Conservation (phyloP, 768 basidiomycete genomes). For the Floccularia luteovirens region DNA sequence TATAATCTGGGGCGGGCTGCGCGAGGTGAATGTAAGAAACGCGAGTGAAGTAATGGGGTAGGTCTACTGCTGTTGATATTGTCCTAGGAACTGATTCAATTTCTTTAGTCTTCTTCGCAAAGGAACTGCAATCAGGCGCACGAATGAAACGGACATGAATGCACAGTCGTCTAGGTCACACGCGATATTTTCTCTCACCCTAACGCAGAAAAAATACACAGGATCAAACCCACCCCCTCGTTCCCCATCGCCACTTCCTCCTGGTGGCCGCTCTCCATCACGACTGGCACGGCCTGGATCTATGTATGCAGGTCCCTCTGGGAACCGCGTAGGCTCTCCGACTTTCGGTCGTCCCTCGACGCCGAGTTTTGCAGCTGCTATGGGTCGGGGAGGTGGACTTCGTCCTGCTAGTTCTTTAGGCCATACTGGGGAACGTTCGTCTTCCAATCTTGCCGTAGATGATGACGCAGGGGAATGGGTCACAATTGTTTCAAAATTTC, state of each 20-base stretch:
- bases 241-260: conserved; percentile 72
- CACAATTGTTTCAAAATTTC: conserved; percentile 91
- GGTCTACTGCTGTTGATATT: conserved; percentile 24
- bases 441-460: conserved; percentile 26
- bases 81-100: background rate
- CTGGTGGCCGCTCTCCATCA: conserved; percentile 66
- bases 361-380: conserved; percentile 71
- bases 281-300: conserved; percentile 82
- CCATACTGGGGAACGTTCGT: conserved; percentile 44
- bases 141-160: conserved; percentile 98
- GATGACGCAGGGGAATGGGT: conserved; percentile 79
- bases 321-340: conserved; percentile 63
- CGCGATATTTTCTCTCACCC: conserved; percentile 95
- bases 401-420: conserved; percentile 82
- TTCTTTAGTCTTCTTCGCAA: conserved; percentile 68
- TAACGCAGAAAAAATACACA: conserved; percentile 83
- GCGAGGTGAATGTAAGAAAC: conserved; percentile 84
- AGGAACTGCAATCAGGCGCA: conserved; percentile 86
- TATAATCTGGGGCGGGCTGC: conserved; percentile 94
- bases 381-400: conserved; percentile 57
- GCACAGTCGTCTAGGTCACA: conserved; percentile 96
- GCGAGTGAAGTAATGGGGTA: conserved; percentile 89
- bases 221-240: conserved; percentile 66
- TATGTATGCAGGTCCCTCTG: conserved; percentile 42
- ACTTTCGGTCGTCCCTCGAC: conserved; percentile 73